Conservation (phyloP, 169 alveolate genomes). For the Plasmodium reichenowi region DNA sequence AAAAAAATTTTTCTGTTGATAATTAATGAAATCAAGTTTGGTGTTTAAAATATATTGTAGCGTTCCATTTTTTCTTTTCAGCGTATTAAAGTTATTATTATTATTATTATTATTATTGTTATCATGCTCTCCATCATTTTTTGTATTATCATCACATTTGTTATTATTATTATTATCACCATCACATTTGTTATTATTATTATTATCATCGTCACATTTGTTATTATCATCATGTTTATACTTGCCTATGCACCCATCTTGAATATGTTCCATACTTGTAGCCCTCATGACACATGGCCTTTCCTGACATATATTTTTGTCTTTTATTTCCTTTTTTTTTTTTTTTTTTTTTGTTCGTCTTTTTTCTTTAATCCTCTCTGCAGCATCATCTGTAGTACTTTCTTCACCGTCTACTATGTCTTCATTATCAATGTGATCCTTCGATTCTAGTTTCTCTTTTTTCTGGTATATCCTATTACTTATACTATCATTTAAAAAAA, state of each 20-base stretch:
- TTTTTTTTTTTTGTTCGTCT: background rate
- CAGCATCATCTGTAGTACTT: constrained; percentile 2
- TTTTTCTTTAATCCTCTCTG: background rate
- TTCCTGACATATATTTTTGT: background rate
- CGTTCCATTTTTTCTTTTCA: constrained; percentile 50
- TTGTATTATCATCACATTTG: background rate
- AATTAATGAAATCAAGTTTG: constrained; percentile 49
- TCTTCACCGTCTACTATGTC: background rate
- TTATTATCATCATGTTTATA: background rate
- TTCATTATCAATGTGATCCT: background rate
- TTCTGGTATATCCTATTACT: background rate
- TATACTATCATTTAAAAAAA: background rate
- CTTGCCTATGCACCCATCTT: no score
- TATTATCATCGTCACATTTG: background rate
- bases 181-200: background rate
- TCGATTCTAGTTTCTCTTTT: background rate
- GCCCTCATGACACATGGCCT: background rate
- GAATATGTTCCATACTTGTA: no score
- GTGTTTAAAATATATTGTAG: constrained; percentile 57
- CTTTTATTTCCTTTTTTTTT: background rate
- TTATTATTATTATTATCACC: background rate
- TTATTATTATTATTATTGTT: background rate
- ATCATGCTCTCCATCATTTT: background rate
- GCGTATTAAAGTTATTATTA: background rate
- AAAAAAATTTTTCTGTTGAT: constrained; percentile 46